A percentile compares a stretch with the other conserved stretches of the same genome.
Evolutionary conservation across 148 eudicot species (phyloP).

Genomic region (Drosera capensis): DNA sequence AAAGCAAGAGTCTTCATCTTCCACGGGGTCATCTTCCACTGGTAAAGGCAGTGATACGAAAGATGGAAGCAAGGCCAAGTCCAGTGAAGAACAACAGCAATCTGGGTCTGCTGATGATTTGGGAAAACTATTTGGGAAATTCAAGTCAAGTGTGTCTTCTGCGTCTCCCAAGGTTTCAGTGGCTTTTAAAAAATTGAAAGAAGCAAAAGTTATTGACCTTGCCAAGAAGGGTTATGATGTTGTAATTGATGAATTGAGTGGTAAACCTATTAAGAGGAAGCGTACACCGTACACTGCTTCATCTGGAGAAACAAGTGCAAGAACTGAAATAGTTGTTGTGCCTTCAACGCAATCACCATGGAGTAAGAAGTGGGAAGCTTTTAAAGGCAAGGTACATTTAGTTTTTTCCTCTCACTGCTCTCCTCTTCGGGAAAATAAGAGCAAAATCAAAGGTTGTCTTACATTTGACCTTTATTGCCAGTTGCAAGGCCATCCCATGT

Average conservation of each 20-base stretch:
- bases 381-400: constrained; percentile 53
- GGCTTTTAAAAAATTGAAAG: constrained; percentile 72
- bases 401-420: not conserved
- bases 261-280: constrained; percentile 56
- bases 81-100: constrained; percentile 39
- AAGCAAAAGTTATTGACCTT: constrained; percentile 63
- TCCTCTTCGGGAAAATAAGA: not conserved
- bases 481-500: constrained; percentile 67
- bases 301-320: constrained; percentile 49
- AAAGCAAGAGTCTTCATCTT: constrained; percentile 40
- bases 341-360: constrained; percentile 58
- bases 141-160: constrained; percentile 45
- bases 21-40: constrained; percentile 14
- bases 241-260: constrained; percentile 75
- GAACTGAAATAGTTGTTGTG: constrained; percentile 65
- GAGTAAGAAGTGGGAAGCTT: constrained; percentile 70
- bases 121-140: constrained; percentile 45
- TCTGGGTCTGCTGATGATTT: constrained; percentile 28
- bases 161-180: constrained; percentile 49
- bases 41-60: constrained; percentile 12
- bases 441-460: not conserved
- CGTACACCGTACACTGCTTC: constrained; percentile 24
- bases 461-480: constrained; percentile 7
- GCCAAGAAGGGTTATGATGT: constrained; percentile 72
- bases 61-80: constrained; percentile 14